phyloP scores from a whole-genome alignment of 331 rosid genomes.

The Acacia concinna region DNA sequence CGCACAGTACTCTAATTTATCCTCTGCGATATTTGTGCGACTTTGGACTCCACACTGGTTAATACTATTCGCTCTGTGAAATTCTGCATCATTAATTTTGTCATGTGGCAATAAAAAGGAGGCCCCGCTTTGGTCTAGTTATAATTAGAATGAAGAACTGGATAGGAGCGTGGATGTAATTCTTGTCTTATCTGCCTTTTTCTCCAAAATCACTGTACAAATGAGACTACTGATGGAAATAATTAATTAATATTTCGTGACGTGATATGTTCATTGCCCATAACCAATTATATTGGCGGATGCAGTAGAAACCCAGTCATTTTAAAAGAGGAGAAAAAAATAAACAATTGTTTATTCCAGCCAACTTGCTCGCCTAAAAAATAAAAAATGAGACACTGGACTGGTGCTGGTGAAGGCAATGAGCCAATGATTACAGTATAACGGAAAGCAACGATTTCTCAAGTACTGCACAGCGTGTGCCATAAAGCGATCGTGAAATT shows the following conservation, averaged over 20 bases:
- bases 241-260: conserved; percentile 6
- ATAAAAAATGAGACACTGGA: conserved; percentile 12
- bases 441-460: conserved; percentile 40
- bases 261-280: background rate
- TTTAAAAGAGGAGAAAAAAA: background rate
- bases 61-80: conserved; percentile 34
- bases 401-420: conserved; percentile 34
- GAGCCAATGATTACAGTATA: conserved; percentile 46
- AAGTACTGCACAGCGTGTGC: conserved; percentile 3
- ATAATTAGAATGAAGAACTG: background rate
- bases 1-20: background rate
- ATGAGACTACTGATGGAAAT: background rate
- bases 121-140: background rate
- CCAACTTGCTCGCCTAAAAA: conserved; percentile 23
- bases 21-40: background rate
- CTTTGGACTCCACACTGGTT: background rate
- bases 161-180: conserved; percentile 28
- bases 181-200: conserved; percentile 31
- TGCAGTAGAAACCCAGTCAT: background rate
- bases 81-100: conserved; percentile 35
- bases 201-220: background rate
- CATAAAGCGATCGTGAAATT: conserved; percentile 32
- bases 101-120: conserved; percentile 19
- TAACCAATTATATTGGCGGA: background rate
- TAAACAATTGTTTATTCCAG: background rate